Evolutionary conservation across 495 filamentous ascomycete species (phyloP), one percentile per base, ranked within the genome.

Genomic region (Margaritispora aquatica): DNA sequence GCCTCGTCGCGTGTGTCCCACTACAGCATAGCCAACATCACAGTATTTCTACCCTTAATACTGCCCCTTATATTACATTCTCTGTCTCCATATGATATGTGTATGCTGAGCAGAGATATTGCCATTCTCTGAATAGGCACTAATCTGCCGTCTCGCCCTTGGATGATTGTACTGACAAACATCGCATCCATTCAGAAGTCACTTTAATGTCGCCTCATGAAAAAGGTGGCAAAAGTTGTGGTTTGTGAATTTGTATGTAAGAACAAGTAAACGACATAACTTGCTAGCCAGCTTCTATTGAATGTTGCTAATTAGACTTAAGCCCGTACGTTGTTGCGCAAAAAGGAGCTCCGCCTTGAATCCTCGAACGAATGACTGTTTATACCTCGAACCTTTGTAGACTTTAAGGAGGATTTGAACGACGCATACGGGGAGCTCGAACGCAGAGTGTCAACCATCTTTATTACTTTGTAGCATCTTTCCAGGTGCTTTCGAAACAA

Each of bases 1-100:
- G 55, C 55, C 55, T 58, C 26, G 55, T 58, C 55, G 55, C 55
- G 55, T 58, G 29, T 34, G 36, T 15, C 46, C 23, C 23, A n/a
- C 41, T 29, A 17, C 50, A 52, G n/a, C n/a, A n/a, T n/a, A n/a
- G 11, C 17, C 49, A 15, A 22, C 22, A 20, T 26, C 20, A 26
- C 5, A 22, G 44, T 51, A 10, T n/a, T 9, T 27, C 29, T 1
- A 13, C 17, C 17, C 23, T 34, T n/a, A n/a, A n/a, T n/a, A n/a
- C n/a, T n/a, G n/a, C n/a, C n/a, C n/a, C n/a, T n/a, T n/a, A n/a
- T n/a, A n/a, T n/a, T n/a, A n/a, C n/a, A n/a, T n/a, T n/a, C n/a
- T n/a, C n/a, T n/a, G n/a, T n/a, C n/a, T n/a, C n/a, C n/a, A n/a
- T n/a, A n/a, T n/a, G n/a, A n/a, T n/a, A n/a, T n/a, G n/a, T n/a